Base-by-base conservation (phyloP, 2,329 filamentous ascomycete genomes). In the Hymenoscyphus linearis region DNA sequence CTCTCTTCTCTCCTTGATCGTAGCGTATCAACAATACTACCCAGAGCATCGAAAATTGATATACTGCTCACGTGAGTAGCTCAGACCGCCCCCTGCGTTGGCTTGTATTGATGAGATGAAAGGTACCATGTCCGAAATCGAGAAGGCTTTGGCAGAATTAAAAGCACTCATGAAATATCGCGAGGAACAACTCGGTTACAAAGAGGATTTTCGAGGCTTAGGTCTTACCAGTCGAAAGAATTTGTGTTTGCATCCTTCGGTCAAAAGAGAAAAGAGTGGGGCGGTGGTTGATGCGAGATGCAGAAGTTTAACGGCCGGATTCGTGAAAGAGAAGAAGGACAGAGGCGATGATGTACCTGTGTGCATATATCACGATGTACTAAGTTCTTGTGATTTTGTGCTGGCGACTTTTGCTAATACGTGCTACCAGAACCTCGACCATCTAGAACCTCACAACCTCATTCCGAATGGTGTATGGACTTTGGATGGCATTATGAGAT, bases 81-180 rank as follows among this genome's bases (percentile, higher is more conserved):
- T 9, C 27, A 22, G 14, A 27, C 35, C 35, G 4, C 52, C 40
- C 52, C 40, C 55, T 52, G 35, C 52, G 26, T 16, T 27, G 31
- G 22, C 18, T 16, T 34, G 40, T 26, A 25, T 55, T 66, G 47
- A 67, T 47, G 25, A n/a, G 26, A 35, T 52, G 10, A 53, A 55
- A 86, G 84, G 84, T 78, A 99, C 95, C 60, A 99, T 99, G 93
- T 99, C 95, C 40, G 95, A 99, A 78, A 99, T 99, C 71, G 95
- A 99, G 74, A 99, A 99, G 77, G 95, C 96, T 0, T 77, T 99
- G 58, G 90, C 91, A 10, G 95, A 99, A 76, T 75, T 99, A 69
- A 92, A 95, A 74, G 87, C 87, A 26, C 77, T 99, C 58, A 99
- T 99, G 93, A 96, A 96, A 73, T 98, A 96, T 72, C 89, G 95